phyloP scores from a whole-genome alignment of 805 yeast genomes.

The Nakazawaea holstii region DNA sequence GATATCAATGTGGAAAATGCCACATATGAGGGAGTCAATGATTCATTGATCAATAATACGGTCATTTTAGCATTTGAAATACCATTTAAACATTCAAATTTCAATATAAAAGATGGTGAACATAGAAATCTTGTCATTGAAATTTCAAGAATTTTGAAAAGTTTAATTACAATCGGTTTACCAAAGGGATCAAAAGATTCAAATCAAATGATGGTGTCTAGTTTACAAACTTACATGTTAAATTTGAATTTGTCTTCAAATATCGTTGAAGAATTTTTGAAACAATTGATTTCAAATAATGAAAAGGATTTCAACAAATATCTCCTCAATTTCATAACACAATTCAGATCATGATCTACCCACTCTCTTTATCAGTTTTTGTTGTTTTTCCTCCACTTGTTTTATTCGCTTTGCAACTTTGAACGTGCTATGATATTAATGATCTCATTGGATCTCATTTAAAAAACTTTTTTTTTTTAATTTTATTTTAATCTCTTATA shows the following conservation, averaged over 20 bases:
- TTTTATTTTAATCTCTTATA: no score
- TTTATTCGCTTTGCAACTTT: no score
- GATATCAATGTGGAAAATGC: slow-evolving; percentile 49
- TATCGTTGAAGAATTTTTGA: slow-evolving; percentile 56
- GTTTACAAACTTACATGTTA: slow-evolving; percentile 30
- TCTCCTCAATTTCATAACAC: slow-evolving; percentile 33
- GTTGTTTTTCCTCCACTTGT: no score
- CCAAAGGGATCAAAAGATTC: slow-evolving; percentile 12
- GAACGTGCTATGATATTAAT: no score
- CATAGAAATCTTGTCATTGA: slow-evolving; percentile 71
- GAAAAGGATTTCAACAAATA: slow-evolving; percentile 67
- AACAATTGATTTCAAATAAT: slow-evolving; percentile 48
- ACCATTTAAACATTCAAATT: slow-evolving; percentile 65
- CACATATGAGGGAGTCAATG: slow-evolving; percentile 60
- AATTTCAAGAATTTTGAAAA: slow-evolving; percentile 61
- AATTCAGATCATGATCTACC: slow-evolving; percentile 7
- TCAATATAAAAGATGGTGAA: slow-evolving; percentile 75
- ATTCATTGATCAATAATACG: slow-evolving; percentile 60
- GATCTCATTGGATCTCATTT: no score
- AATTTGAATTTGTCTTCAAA: slow-evolving; percentile 57
- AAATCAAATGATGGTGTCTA: slow-evolving; percentile 25
- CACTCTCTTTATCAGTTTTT: no score
- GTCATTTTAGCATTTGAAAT: slow-evolving; percentile 70
- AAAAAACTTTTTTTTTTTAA: no score
- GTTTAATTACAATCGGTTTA: slow-evolving; percentile 38